Percentiles rank a stretch among this genome's conserved stretches.
Conservation (phyloP, 306 rosid species). For the Ochetophila trinervis region DNA sequence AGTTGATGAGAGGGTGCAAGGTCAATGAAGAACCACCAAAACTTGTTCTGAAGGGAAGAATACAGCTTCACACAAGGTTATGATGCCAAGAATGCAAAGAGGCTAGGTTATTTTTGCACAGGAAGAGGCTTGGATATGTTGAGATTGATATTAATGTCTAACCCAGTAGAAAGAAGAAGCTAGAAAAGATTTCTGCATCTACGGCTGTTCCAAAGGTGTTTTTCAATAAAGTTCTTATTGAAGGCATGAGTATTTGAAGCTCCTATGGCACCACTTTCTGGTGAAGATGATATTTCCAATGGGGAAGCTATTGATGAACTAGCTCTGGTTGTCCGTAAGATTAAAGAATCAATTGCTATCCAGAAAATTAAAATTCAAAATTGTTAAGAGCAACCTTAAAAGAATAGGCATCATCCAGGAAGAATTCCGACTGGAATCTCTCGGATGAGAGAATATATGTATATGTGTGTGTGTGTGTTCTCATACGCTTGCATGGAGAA, state of each 20-base stretch:
- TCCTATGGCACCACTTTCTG: constrained; percentile 79
- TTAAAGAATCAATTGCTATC: constrained; percentile 72
- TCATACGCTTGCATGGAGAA: no score
- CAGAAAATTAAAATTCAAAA: no score
- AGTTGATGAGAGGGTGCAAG: constrained; percentile 37
- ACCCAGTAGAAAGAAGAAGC: constrained; percentile 70
- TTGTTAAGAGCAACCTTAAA: no score
- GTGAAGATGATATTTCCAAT: constrained; percentile 72
- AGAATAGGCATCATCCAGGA: no score
- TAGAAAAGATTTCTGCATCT: constrained; percentile 71
- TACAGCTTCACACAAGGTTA: constrained; percentile 66
- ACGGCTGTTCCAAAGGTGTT: constrained; percentile 72
- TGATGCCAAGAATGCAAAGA: constrained; percentile 72
- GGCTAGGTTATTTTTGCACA: constrained; percentile 57
- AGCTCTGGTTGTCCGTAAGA: constrained; percentile 64
- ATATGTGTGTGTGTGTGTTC: no score
- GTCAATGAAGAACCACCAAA: constrained; percentile 24
- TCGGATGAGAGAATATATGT: no score
- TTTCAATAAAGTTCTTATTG: constrained; percentile 74
- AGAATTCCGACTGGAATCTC: no score
- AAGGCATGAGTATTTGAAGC: constrained; percentile 62
- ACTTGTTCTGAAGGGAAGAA: constrained; percentile 65
- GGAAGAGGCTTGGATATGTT: constrained; percentile 61
- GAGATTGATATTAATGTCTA: constrained; percentile 80
- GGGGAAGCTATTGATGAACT: constrained; percentile 68